Percentiles rank a stretch among this genome's conserved stretches.
Evolutionary conservation across 2,329 filamentous ascomycete species (phyloP).

Genomic region (Lachnellula suecica): DNA sequence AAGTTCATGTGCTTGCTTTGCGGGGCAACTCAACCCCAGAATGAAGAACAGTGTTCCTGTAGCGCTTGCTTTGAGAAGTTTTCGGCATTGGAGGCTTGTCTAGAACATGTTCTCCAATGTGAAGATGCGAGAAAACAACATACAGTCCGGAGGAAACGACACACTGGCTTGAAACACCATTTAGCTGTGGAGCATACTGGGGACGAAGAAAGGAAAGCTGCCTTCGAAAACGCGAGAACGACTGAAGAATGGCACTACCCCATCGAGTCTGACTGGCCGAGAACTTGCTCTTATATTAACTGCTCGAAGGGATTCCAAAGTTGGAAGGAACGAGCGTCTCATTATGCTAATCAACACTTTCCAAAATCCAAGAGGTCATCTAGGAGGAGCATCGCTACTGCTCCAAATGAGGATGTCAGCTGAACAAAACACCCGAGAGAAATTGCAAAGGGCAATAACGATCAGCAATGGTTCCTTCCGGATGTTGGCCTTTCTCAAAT

Average conservation of each 20-base stretch:
- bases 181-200: neutral
- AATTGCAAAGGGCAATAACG: too few relatives aligned
- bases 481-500: too few relatives aligned
- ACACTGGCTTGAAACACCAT: neutral
- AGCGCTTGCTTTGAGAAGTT: neutral
- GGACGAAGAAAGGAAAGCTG: neutral
- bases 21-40: neutral
- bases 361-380: neutral
- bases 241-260: slow-evolving; percentile 2
- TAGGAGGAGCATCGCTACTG: neutral
- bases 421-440: too few relatives aligned
- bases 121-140: neutral
- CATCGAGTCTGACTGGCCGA: neutral
- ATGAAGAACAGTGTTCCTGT: neutral
- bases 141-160: neutral
- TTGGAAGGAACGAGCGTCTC: neutral
- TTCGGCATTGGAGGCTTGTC: neutral
- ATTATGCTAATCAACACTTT: neutral
- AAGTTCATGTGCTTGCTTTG: slow-evolving; percentile 1
- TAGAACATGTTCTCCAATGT: neutral
- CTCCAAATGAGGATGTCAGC: neutral
- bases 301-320: neutral
- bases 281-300: neutral
- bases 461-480: too few relatives aligned
- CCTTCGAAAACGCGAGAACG: neutral